Base-by-base conservation (phyloP, 2,329 filamentous ascomycete species). In the Verticillium isaacii region DNA sequence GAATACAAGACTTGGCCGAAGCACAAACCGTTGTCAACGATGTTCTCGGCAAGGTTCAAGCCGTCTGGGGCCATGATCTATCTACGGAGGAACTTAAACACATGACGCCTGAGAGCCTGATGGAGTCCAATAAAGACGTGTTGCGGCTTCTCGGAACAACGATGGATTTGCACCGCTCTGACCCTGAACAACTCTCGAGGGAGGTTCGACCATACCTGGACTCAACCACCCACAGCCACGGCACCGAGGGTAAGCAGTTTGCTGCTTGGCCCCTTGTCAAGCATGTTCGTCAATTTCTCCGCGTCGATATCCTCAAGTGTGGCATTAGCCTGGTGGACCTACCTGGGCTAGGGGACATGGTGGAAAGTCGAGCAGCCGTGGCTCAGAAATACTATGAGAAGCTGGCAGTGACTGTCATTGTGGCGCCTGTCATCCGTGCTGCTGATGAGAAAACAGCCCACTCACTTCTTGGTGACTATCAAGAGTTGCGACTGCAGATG, bases 291-390 rank as follows among this genome's bases (percentile, higher is more conserved):
- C 73, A 85, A 2, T 84, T 76, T 58, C 73, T 76, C 11, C 81
- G 77, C 58, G 73, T 80, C 0, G 67, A 75, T 1, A 76, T 82
- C 0, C 68, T 86, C 1, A 75, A 75, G 0, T 77, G 80, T 3
- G 82, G 82, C 0, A 75, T 82, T 1, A 77, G 80, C 0, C 72
- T 85, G 4, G 82, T 85, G 0, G 82, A 86, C 63, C 72, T 86
- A 0, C 83, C 83, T 0, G 83, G 84, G 8, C 74, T 82, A 0
- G 78, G 80, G 0, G 84, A 86, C 19, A 61, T 63, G 0, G 63
- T 66, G 0, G 61, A 63, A 1, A 71, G 71, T 23, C 71, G 74
- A 2, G 67, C 67, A 0, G 56, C 62, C 0, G 59, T 75, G 0
- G 70, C 73, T 0, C 17, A 62, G 2, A 60, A 62, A 0, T 68